A percentile compares a stretch with the other conserved stretches of the same genome.
Evolutionary conservation across 2,329 filamentous ascomycete species (phyloP).

Genomic region (Colletotrichum noveboracense): DNA sequence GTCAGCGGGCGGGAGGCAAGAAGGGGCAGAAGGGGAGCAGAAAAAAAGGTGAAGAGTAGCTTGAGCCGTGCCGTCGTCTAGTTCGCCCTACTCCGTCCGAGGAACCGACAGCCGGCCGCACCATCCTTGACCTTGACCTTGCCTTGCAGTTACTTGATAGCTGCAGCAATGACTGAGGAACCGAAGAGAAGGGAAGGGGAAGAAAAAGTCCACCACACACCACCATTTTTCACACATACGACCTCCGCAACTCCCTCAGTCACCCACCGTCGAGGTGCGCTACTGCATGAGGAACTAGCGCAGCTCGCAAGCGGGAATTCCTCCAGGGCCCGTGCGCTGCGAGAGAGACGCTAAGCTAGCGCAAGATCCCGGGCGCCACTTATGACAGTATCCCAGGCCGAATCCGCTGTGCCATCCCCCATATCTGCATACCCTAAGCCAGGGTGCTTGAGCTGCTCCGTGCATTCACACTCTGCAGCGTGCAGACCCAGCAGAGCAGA

Average conservation of each 20-base stretch:
- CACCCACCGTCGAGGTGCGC: neutral
- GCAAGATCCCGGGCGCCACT: conserved; percentile 10
- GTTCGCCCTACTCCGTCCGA: conserved; percentile 14
- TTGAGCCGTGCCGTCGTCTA: neutral
- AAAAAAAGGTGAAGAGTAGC: neutral
- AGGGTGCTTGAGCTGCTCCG: conserved; percentile 13
- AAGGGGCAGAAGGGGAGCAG: neutral
- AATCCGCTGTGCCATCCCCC: neutral
- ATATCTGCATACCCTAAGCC: conserved; percentile 1
- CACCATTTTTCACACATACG: neutral
- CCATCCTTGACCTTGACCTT: neutral
- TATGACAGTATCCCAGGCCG: conserved; percentile 4
- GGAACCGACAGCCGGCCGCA: conserved; percentile 6
- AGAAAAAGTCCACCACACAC: conserved; percentile 5
- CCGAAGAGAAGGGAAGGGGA: neutral
- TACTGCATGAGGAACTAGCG: conserved; percentile 17
- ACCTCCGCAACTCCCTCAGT: neutral
- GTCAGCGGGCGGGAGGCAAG: conserved; percentile 6
- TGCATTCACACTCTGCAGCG: neutral
- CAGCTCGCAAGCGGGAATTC: conserved; percentile 6
- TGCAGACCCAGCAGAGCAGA: neutral
- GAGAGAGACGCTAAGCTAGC: conserved; percentile 1
- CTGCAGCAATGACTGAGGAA: neutral
- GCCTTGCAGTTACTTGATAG: neutral
- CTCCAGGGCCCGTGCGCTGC: conserved; percentile 2